Base-by-base conservation (phyloP, 148 eudicot genomes). In the Rhododendron mucronatum region DNA sequence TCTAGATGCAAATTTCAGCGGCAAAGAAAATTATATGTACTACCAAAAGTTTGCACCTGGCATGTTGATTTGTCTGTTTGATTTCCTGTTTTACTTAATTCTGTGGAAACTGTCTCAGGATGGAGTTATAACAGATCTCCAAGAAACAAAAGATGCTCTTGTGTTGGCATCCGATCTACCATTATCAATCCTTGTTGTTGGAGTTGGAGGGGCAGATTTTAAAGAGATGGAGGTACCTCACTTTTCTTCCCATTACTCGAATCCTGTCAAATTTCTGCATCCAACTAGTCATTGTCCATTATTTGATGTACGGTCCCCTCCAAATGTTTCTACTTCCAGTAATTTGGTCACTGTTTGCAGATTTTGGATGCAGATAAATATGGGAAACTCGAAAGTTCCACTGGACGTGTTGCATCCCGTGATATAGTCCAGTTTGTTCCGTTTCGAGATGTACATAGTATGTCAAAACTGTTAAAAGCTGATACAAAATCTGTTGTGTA, bases 51-150 rank as follows among this genome's bases (percentile, higher is more conserved):
- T 69, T 45, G 50, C 51, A 35, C 44, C 37, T 30, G 21, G 30
- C 26, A 71, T 63, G 30, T 84, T 18, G 41, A 57, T 18, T 11
- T 75, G 47, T 61, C 47, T 33, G 16, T 59, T 73, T 13, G 33
- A 35, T 83, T 57, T 77, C 11, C 41, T 21, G 33, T 14, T 50
- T 63, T 84, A 11, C 26, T 77, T 21, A 33, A 39, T 26, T 47
- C 47, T 73, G 15, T 83, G 78, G 28, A 78, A 76, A 61, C 59
- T 86, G 47, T 90, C 69, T 83, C 90, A 97, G 99, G 99, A 95
- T 88, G 99, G 99, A 76, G 99, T 95, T 77, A 97, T 97, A 87
- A 97, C 99, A 61, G 99, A 97, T 88, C 98, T 97, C 84, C 98
- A 97, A 88, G 99, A 97, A 90, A 97, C 99, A 75, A 97, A 93